phyloP scores from a whole-genome alignment of 2,329 filamentous ascomycete species.

The Raffaelea arxii region DNA sequence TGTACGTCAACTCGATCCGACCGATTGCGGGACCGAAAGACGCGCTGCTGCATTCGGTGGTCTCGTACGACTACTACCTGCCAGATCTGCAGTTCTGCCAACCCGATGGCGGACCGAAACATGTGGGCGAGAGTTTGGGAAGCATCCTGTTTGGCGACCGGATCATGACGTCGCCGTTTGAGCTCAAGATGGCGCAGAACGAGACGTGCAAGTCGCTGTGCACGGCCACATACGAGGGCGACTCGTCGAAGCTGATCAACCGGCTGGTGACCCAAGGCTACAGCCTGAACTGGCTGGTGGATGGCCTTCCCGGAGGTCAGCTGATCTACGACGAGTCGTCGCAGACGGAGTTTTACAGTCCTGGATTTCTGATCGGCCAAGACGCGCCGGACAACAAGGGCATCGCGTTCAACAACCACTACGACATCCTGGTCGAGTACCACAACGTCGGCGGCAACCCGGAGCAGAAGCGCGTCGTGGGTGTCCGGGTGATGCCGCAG shows the following conservation, averaged over 20 bases:
- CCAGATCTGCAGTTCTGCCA: constrained; percentile 79
- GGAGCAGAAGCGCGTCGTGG: constrained; percentile 77
- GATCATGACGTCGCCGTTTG: constrained; percentile 89
- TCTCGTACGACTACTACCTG: constrained; percentile 95
- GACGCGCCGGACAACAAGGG: constrained; percentile 41
- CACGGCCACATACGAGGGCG: constrained; percentile 50
- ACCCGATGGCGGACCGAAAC: constrained; percentile 64
- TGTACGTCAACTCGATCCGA: constrained; percentile 88
- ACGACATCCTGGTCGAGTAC: constrained; percentile 88
- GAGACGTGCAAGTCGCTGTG: constrained; percentile 82
- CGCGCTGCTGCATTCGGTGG: constrained; percentile 77
- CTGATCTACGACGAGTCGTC: constrained; percentile 67
- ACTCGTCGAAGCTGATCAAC: constrained; percentile 71
- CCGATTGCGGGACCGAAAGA: constrained; percentile 71
- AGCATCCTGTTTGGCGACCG: constrained; percentile 96
- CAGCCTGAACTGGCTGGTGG: constrained; percentile 91
- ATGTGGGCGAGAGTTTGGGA: constrained; percentile 80
- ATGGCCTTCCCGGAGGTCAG: constrained; percentile 86
- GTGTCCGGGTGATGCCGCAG: constrained; percentile 76
- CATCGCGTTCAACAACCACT: constrained; percentile 76
- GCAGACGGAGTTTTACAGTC: constrained; percentile 74
- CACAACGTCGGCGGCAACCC: constrained; percentile 62
- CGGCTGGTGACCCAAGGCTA: constrained; percentile 74
- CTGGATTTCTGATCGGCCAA: constrained; percentile 74
- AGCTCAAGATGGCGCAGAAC: constrained; percentile 77